Evolutionary conservation across 2,329 filamentous ascomycete genomes (phyloP).

Genomic region (Calycina herbarum): DNA sequence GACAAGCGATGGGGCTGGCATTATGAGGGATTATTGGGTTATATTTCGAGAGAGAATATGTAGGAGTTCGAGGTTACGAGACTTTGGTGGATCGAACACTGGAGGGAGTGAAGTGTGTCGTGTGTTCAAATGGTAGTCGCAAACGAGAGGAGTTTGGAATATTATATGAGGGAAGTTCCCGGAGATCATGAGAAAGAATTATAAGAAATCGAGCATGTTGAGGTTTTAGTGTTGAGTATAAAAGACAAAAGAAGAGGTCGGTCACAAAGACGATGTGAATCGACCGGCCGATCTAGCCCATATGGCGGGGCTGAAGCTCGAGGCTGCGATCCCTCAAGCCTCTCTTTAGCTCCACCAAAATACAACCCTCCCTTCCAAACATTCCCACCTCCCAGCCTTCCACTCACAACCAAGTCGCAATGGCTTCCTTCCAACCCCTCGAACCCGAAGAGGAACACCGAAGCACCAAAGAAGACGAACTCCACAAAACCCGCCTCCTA

Average conservation of each 20-base stretch:
- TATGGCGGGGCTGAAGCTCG: not conserved
- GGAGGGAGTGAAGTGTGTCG: not conserved
- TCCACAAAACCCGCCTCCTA: slow-evolving; percentile 84
- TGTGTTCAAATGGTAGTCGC: not conserved
- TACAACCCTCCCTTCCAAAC: not conserved
- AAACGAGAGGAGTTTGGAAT: not conserved
- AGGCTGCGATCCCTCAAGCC: not conserved
- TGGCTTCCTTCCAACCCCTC: slow-evolving; percentile 64
- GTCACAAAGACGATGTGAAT: slow-evolving; percentile 4
- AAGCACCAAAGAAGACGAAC: slow-evolving; percentile 53
- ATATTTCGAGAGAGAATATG: not conserved
- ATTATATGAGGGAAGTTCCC: not conserved
- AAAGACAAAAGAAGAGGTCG: not conserved
- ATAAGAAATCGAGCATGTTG: not conserved
- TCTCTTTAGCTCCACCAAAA: not conserved
- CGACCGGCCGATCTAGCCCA: no score
- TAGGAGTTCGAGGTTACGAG: not conserved
- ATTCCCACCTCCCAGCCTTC: not conserved
- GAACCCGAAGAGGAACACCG: slow-evolving; percentile 66
- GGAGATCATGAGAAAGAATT: not conserved
- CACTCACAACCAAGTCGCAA: slow-evolving; percentile 36
- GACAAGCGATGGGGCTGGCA: slow-evolving; percentile 51
- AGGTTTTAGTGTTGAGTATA: not conserved
- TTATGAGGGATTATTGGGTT: slow-evolving; percentile 24
- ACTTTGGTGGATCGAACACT: not conserved